Base-by-base conservation (phyloP, 192 early-diverging fungal species). In the Coemansia sp. region DNA sequence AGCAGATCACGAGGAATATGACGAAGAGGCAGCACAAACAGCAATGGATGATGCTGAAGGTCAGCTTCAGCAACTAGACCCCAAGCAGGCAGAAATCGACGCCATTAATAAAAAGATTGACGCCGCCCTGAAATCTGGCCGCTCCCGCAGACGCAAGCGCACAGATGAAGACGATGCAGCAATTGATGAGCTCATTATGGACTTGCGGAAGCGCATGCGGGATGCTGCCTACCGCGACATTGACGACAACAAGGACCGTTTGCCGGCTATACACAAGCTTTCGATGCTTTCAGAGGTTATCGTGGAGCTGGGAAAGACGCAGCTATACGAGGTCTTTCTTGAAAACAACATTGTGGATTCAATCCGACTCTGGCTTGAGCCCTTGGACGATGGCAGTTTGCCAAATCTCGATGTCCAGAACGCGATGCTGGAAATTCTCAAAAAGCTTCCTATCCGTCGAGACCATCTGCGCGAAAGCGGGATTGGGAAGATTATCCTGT, bases 361-460 rank as follows among this genome's bases (percentile, higher is more conserved):
- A 21, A 91, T 97, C 67, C 89, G 90, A 56, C 67, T 91, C 9
- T 97, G 95, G 95, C 82, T 97, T 39, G 95, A 97, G 70, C 95
- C 95, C 18, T 76, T 96, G 18, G 88, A 89, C 23, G 94, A 97
- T 68, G 91, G 92, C 37, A 91, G 93, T 13, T 78, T 97, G 71
- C 95, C 95, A 9, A 91, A 87, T 74, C 85, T 96, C 65, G 94
- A 97, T 65, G 90, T 97, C 61, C 94, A 96, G 70, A 86, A 79
- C 57, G 86, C 88, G 26, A 87, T 97, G 85, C 75, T 97, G 43
- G 84, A 86, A 15, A 76, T 89, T 16, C 71, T 97, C 43, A 76
- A 80, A 18, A 90, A 87, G 74, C 82, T 94, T 72, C 91, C 89
- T 10, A 88, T 94, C 64, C 86, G 83, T 18, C 89, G 87, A 32